A percentile compares a stretch with the other conserved stretches of the same genome.
phyloP scores from a whole-genome alignment of 305 asterid species.

The Coffea humblotiana region DNA sequence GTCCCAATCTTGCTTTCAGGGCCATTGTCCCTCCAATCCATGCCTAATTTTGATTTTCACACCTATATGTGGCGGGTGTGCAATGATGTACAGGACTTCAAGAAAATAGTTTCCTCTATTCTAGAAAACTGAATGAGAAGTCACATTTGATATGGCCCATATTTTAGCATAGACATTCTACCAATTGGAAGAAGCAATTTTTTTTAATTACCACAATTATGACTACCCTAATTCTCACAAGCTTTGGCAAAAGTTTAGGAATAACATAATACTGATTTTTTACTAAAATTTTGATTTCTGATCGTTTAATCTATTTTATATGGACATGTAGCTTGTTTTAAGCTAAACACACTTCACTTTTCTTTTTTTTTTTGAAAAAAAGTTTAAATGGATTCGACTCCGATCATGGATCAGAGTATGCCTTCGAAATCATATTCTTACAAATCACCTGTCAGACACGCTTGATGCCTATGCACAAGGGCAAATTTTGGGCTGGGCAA shows the following conservation, averaged over 20 bases:
- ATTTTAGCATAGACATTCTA: conserved; percentile 10
- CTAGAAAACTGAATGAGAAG: too few relatives aligned
- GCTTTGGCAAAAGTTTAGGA: too few relatives aligned
- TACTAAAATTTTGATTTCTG: too few relatives aligned
- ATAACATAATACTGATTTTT: too few relatives aligned
- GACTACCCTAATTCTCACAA: too few relatives aligned
- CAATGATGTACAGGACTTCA: conserved; percentile 74
- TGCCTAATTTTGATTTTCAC: conserved; percentile 60
- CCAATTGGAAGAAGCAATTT: background rate
- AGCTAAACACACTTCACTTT: conserved; percentile 22
- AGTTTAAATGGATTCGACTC: too few relatives aligned
- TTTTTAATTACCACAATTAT: conserved; percentile 5
- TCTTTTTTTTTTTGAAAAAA: too few relatives aligned
- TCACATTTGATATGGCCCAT: conserved; percentile 70
- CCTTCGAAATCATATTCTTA: background rate
- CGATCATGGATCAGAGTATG: too few relatives aligned
- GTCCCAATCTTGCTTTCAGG: conserved; percentile 35
- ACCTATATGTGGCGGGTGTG: conserved; percentile 51
- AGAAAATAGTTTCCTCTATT: conserved; percentile 40
- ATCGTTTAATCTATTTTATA: too few relatives aligned
- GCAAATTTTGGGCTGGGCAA: conserved; percentile 38
- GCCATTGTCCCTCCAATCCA: conserved; percentile 46
- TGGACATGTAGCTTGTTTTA: too few relatives aligned
- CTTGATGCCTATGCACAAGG: conserved; percentile 34
- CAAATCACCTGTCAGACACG: conserved; percentile 24